Conservation (phyloP, 352 stramenopile genomes). For the Phytophthora pluvialis region DNA sequence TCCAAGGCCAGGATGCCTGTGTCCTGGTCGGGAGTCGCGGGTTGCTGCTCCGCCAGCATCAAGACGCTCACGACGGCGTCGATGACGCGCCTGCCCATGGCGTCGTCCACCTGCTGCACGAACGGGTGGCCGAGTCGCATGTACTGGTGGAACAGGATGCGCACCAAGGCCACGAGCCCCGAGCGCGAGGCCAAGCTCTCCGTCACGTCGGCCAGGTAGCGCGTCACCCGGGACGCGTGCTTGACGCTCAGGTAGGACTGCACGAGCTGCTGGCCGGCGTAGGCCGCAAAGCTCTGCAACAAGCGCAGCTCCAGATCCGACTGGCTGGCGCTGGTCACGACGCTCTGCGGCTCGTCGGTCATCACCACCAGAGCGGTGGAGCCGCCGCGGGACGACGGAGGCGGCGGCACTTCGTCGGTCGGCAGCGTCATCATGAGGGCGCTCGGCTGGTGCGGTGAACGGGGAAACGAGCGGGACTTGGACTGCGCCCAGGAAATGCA, state of each 20-base stretch:
- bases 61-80: slow-evolving; percentile 59
- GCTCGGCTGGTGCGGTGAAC: background rate
- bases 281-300: slow-evolving; percentile 59
- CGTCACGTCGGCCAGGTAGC: slow-evolving; percentile 52
- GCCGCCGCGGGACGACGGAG: slow-evolving; percentile 15
- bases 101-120: slow-evolving; percentile 63
- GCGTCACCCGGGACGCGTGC: slow-evolving; percentile 52
- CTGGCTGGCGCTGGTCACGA: slow-evolving; percentile 21
- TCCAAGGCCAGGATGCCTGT: slow-evolving; percentile 36
- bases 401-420: slow-evolving; percentile 33
- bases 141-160: slow-evolving; percentile 64
- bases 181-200: slow-evolving; percentile 54
- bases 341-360: background rate
- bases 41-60: slow-evolving; percentile 51
- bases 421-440: slow-evolving; percentile 39
- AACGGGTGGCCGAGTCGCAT: slow-evolving; percentile 55
- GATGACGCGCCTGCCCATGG: slow-evolving; percentile 66
- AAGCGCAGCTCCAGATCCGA: slow-evolving; percentile 69
- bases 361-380: slow-evolving; percentile 29
- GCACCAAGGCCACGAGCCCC: slow-evolving; percentile 47
- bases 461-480: too few species aligned
- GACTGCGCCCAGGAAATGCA: too few species aligned
- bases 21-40: slow-evolving; percentile 9
- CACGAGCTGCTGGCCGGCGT: slow-evolving; percentile 43
- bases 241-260: slow-evolving; percentile 59